phyloP scores from a whole-genome alignment of 2,329 filamentous ascomycete genomes.

The Epichloe uncinata region DNA sequence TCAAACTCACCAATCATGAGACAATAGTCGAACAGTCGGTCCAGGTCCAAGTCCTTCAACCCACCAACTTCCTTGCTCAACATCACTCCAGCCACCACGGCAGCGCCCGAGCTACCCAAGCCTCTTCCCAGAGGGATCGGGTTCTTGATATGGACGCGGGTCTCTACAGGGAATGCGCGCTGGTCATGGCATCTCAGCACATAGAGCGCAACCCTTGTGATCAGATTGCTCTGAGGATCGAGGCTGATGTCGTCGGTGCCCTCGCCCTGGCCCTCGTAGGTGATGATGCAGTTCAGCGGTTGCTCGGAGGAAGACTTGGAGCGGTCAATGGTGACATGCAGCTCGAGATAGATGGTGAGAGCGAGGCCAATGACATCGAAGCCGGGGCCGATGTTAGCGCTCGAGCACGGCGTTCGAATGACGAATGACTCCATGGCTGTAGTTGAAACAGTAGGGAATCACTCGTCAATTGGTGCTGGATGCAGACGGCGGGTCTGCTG shows the following conservation, averaged over 20 bases:
- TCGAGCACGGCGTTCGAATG: slow-evolving; percentile 81
- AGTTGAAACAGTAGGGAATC: slow-evolving; percentile 14
- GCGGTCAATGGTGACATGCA: slow-evolving; percentile 65
- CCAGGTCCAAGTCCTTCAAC: slow-evolving; percentile 58
- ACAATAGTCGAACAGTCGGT: slow-evolving; percentile 85
- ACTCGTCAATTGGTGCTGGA: neutral
- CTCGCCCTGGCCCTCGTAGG: slow-evolving; percentile 74
- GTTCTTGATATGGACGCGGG: slow-evolving; percentile 89
- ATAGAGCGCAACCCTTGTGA: slow-evolving; percentile 88
- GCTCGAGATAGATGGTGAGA: slow-evolving; percentile 84
- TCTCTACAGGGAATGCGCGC: slow-evolving; percentile 70
- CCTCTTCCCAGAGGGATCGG: slow-evolving; percentile 87
- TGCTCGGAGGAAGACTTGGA: slow-evolving; percentile 37
- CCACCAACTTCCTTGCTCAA: slow-evolving; percentile 81
- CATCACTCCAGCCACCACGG: slow-evolving; percentile 89
- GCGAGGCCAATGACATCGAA: slow-evolving; percentile 97
- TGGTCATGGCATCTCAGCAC: slow-evolving; percentile 86
- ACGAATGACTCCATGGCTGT: slow-evolving; percentile 45
- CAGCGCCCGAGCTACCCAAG: slow-evolving; percentile 87
- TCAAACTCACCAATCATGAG: slow-evolving; percentile 70
- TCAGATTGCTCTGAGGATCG: slow-evolving; percentile 75
- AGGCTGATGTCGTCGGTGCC: slow-evolving; percentile 63
- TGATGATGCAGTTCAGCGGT: slow-evolving; percentile 75
- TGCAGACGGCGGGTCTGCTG: no score
- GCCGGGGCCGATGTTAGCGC: slow-evolving; percentile 92